Conservation (phyloP, 257 asterid species). For the Rubia yunnanensis region DNA sequence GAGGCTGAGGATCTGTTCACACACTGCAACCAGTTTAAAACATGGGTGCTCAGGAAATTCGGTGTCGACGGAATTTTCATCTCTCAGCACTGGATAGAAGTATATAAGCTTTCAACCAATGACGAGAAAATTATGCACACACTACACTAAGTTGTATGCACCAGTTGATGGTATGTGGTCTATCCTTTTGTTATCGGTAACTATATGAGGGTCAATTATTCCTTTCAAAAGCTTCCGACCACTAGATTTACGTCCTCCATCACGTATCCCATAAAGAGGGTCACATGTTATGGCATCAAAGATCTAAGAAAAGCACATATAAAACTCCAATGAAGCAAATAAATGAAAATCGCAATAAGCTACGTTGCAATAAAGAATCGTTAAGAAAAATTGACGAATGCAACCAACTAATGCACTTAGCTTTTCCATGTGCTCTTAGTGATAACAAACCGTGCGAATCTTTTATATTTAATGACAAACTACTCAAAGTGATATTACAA, state of each 20-base stretch:
- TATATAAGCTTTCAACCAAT: conserved; percentile 87
- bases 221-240: conserved; percentile 99
- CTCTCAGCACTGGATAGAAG: conserved; percentile 83
- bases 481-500: not conserved
- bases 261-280: conserved; percentile 98
- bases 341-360: not conserved
- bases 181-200: conserved; percentile 81
- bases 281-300: conserved; percentile 96
- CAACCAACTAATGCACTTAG: not conserved
- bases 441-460: not conserved
- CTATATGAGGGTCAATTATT: conserved; percentile 62
- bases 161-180: conserved; percentile 98
- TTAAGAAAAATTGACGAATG: not conserved
- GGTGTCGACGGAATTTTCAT: conserved; percentile 45
- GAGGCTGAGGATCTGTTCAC: conserved; percentile 86
- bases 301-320: conserved; percentile 31
- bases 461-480: not conserved
- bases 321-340: not conserved
- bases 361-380: not conserved
- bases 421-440: not conserved
- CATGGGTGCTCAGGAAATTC: conserved; percentile 88
- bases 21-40: conserved; percentile 52
- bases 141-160: conserved; percentile 83
- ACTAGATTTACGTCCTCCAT: conserved; percentile 99
- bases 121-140: conserved; percentile 89